Evolutionary conservation across 202 grass and related monocot genomes (phyloP).

Genomic region (Alloteropsis angusta): DNA sequence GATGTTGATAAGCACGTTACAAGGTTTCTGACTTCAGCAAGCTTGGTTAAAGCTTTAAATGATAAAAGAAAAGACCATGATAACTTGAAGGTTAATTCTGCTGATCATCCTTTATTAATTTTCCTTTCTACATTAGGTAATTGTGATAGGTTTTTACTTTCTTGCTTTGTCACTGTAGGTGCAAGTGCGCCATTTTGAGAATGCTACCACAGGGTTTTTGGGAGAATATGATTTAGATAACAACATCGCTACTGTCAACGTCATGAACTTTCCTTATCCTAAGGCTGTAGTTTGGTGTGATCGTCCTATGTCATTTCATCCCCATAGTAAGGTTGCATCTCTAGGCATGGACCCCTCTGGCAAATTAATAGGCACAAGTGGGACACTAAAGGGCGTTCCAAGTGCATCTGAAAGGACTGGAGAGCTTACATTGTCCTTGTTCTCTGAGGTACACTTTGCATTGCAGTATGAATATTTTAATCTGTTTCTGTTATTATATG

Average conservation of each 20-base stretch:
- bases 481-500: not conserved
- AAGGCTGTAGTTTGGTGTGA: not conserved
- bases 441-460: not conserved
- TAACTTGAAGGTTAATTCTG: slow-evolving; percentile 9
- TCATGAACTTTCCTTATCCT: not conserved
- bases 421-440: not conserved
- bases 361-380: not conserved
- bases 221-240: not conserved
- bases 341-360: not conserved
- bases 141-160: not conserved
- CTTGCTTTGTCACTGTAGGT: not conserved
- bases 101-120: not conserved
- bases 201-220: not conserved
- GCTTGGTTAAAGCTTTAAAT: slow-evolving; percentile 12
- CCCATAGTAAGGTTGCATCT: not conserved
- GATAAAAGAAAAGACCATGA: not conserved
- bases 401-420: not conserved
- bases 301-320: not conserved
- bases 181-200: not conserved
- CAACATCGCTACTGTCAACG: not conserved
- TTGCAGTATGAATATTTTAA: not conserved
- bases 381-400: not conserved
- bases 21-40: slow-evolving; percentile 6
- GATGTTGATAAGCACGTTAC: not conserved
- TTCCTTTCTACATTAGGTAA: not conserved